A percentile compares a stretch with the other conserved stretches of the same genome.
phyloP scores from a whole-genome alignment of 768 basidiomycete genomes.

The Boletus bicolor region DNA sequence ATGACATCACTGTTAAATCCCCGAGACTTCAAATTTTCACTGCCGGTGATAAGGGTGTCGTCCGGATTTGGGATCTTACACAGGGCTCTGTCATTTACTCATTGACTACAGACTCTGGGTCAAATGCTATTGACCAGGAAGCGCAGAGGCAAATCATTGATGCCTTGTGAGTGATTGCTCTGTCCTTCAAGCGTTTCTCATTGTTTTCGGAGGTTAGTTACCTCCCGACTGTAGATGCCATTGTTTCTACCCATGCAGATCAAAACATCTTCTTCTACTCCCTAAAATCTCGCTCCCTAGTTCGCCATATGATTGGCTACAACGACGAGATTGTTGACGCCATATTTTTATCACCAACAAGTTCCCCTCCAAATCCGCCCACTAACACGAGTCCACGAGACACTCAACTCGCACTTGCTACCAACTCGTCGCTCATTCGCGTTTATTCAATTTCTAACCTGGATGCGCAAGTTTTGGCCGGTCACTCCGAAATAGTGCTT shows the following conservation, averaged over 20 bases:
- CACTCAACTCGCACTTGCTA: constrained; percentile 87
- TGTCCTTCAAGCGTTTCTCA: constrained; percentile 15
- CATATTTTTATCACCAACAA: constrained; percentile 60
- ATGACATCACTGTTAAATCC: constrained; percentile 34
- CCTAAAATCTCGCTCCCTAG: constrained; percentile 56
- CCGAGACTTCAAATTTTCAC: constrained; percentile 70
- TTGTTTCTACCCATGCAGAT: constrained; percentile 89
- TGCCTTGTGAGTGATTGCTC: constrained; percentile 62
- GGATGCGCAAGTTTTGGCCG: constrained; percentile 82
- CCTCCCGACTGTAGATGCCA: constrained; percentile 54
- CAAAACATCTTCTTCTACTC: constrained; percentile 96
- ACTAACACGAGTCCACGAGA: constrained; percentile 39
- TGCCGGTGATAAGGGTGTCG: constrained; percentile 84
- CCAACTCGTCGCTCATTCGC: constrained; percentile 93
- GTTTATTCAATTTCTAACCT: constrained; percentile 75
- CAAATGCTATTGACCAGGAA: constrained; percentile 48
- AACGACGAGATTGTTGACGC: constrained; percentile 98
- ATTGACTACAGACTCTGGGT: constrained; percentile 44
- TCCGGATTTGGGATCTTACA: constrained; percentile 82
- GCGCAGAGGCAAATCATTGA: constrained; percentile 83
- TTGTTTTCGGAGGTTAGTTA: constrained; percentile 48
- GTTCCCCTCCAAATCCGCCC: constrained; percentile 22
- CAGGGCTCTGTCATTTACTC: constrained; percentile 61
- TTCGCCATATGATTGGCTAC: constrained; percentile 89
- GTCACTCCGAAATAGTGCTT: constrained; percentile 90